A percentile compares a stretch with the other conserved stretches of the same genome.
phyloP scores from a whole-genome alignment of 805 yeast genomes.

The Cyberlindnera maclurae region DNA sequence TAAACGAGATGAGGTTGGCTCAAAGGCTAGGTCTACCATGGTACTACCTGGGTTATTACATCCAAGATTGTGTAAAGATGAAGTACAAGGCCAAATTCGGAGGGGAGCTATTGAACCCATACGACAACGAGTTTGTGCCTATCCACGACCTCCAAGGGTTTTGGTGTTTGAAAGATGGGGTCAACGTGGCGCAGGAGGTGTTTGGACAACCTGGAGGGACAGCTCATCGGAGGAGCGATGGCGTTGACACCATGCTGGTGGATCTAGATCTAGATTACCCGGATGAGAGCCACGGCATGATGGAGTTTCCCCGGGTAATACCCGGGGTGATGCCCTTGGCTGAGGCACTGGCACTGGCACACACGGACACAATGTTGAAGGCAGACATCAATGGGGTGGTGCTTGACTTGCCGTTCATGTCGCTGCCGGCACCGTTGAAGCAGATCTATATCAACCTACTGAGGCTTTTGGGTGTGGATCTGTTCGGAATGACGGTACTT shows the following conservation, averaged over 20 bases:
- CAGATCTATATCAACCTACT: conserved; percentile 2
- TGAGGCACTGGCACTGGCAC: too few species aligned
- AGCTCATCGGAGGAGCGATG: too few species aligned
- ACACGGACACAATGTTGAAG: too few species aligned
- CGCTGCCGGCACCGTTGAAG: conserved; percentile 3
- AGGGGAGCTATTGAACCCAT: conserved; percentile 59
- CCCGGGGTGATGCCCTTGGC: too few species aligned
- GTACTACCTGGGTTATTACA: conserved; percentile 77
- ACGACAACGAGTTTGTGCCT: conserved; percentile 33
- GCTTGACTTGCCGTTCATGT: not conserved
- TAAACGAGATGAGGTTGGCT: conserved; percentile 59
- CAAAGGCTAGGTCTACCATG: conserved; percentile 35
- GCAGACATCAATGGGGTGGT: too few species aligned
- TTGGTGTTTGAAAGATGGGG: conserved; percentile 1
- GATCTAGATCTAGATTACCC: too few species aligned
- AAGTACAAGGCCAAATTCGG: conserved; percentile 73
- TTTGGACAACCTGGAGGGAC: too few species aligned
- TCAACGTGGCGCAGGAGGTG: not conserved
- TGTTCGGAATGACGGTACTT: not conserved
- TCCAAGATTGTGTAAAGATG: conserved; percentile 79
- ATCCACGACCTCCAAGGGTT: not conserved
- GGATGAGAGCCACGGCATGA: too few species aligned
- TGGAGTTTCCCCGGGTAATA: too few species aligned
- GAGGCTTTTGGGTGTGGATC: conserved; percentile 8
- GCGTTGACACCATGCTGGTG: too few species aligned